These are phyloP conservation scores for Cystofilobasidium bisporidii DNA, from an alignment of 768 basidiomycete species.

Conservation along the genomic window DNA sequence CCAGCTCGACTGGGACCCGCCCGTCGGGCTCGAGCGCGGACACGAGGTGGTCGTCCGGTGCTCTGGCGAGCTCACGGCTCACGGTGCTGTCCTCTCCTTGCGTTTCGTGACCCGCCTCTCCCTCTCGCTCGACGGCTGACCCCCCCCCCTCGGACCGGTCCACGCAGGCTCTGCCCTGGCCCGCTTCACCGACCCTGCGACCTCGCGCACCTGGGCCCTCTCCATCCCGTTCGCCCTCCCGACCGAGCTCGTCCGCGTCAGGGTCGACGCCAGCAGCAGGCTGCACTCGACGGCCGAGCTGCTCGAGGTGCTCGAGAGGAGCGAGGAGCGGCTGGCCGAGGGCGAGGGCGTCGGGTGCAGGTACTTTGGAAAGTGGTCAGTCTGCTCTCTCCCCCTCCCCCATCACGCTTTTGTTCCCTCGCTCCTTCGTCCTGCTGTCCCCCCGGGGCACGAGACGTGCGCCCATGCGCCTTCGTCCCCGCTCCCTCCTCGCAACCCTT, in stretches of 20 bases:
- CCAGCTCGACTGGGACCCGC: slow-evolving; percentile 12
- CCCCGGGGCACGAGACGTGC: too few relatives aligned
- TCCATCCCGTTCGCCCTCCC: slow-evolving; percentile 76
- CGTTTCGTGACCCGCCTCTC: neutral
- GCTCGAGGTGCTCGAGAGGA: slow-evolving; percentile 46
- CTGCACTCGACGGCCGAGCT: slow-evolving; percentile 70
- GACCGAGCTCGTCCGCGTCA: slow-evolving; percentile 64
- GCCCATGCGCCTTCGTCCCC: too few relatives aligned
- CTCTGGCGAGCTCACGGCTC: neutral
- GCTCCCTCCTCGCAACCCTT: too few relatives aligned
- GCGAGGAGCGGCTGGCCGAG: slow-evolving; percentile 33
- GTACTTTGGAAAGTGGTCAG: slow-evolving; percentile 74
- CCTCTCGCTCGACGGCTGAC: neutral
- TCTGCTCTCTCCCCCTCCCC: slow-evolving; percentile 1
- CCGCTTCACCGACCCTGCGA: neutral
- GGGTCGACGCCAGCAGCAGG: slow-evolving; percentile 56
- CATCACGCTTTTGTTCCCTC: too few relatives aligned
- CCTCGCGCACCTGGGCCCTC: slow-evolving; percentile 54
- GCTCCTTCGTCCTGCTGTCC: too few relatives aligned
- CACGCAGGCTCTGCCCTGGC: slow-evolving; percentile 15
- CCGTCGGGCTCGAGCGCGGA: neutral
- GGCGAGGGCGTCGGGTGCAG: slow-evolving; percentile 61
- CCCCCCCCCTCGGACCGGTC: neutral
- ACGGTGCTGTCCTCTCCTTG: neutral
- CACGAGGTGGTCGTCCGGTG: neutral